Conservation (phyloP, 2,329 filamentous ascomycete species). For the Colletotrichum lentis region DNA sequence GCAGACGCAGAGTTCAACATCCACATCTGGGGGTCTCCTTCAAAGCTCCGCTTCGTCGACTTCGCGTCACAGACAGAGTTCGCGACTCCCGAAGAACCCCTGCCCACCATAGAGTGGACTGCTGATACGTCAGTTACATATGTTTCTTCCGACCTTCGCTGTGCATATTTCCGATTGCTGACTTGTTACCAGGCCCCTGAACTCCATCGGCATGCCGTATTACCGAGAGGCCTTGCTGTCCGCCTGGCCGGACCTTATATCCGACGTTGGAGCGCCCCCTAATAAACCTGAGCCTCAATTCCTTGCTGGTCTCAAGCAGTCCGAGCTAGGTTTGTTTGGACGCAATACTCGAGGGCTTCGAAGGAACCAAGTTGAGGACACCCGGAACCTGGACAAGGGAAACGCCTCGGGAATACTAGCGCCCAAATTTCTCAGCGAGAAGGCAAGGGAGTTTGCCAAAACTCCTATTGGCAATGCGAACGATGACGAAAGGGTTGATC, state of each 20-base stretch:
- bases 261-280: slow-evolving; percentile 85
- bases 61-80: slow-evolving; percentile 81
- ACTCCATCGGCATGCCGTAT: slow-evolving; percentile 87
- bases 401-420: slow-evolving; percentile 71
- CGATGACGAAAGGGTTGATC: slow-evolving; percentile 57
- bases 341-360: slow-evolving; percentile 76
- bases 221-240: slow-evolving; percentile 90
- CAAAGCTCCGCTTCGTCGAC: slow-evolving; percentile 87
- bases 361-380: slow-evolving; percentile 86
- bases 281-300: slow-evolving; percentile 76
- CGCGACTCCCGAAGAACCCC: slow-evolving; percentile 69
- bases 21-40: slow-evolving; percentile 87
- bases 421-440: slow-evolving; percentile 95
- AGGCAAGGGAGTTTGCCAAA: slow-evolving; percentile 73
- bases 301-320: slow-evolving; percentile 71
- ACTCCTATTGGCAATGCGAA: slow-evolving; percentile 53
- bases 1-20: slow-evolving; percentile 81
- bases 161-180: slow-evolving; percentile 21
- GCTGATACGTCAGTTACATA: slow-evolving; percentile 67
- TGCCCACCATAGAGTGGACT: slow-evolving; percentile 72
- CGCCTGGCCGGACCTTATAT: slow-evolving; percentile 86
- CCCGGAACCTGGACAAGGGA: slow-evolving; percentile 68
- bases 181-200: slow-evolving; percentile 67
- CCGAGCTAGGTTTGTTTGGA: slow-evolving; percentile 80
- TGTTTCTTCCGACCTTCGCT: not conserved